Base-by-base conservation (phyloP, 352 stramenopile species). In the Globisporangium radiosum region DNA sequence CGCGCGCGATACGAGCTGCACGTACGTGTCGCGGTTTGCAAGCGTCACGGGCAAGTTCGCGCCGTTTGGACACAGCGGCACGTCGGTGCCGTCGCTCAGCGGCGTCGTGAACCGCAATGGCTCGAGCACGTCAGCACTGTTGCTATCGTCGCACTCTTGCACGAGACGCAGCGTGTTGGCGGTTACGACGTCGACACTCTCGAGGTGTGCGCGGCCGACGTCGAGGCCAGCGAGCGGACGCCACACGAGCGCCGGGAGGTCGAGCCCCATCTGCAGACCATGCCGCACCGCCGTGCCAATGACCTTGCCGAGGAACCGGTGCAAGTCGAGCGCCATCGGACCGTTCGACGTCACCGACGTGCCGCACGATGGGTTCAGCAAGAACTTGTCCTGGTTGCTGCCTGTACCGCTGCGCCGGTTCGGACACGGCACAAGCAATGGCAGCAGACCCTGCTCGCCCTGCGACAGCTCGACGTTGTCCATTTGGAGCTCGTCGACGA, bases 261-360 rank as follows among this genome's bases (percentile, higher is more conserved):
- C 89, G 17, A 97, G 66, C n/a, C 88, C 90, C 81, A 97, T 96
- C 55, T 96, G 92, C 48, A 99, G 86, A 10, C 94, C 91, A 63
- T 99, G 96, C 52, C 96, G 92, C 52, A 98, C 95, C 10, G 90
- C 94, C 48, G 94, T 98, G 45, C 96, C 96, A 54, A 98, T 88
- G 19, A 99, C 70, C 73, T 98, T 98, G 47, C 97, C 97, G 8
- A 99, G 68, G 69, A 98, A 99, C 17, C 93, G 78, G 49, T 98
- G 75, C 47, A 97, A 59, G 63, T 98, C 95, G 60, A 98, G 71
- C 39, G 95, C 84, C 70, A 98, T 95, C 39, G 92, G 81, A 3
- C 85, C 82, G 44, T 86, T 83, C 7, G 88, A 88, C 40, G 93
- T 70, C 52, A 85, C 88, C 15, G 84, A 85, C 8, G 88, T 88